These are phyloP conservation scores for Alnus glutinosa DNA, from an alignment of 306 rosid genomes.

Conservation along the genomic window DNA sequence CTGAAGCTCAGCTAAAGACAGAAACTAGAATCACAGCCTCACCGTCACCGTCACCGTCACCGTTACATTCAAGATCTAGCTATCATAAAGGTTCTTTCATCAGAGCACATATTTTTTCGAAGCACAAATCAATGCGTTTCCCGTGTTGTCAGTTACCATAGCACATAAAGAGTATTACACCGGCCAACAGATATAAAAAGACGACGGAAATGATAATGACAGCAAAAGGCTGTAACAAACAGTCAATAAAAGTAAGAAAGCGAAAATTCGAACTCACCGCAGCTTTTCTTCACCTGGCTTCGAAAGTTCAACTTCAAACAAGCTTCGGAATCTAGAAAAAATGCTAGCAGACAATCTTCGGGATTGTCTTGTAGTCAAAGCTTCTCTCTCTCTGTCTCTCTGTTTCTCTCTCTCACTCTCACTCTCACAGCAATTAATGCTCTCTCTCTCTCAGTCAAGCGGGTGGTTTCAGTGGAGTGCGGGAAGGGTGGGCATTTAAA, in stretches of 20 bases:
- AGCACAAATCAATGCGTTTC: not conserved
- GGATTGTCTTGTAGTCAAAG: slow-evolving; percentile 10
- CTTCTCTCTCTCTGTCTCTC: not conserved
- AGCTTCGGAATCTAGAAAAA: not conserved
- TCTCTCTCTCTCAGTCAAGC: not conserved
- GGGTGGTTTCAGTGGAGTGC: not conserved
- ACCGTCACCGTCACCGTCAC: not conserved
- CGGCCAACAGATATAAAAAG: slow-evolving; percentile 8
- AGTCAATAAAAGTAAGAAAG: not conserved
- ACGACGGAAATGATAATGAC: slow-evolving; percentile 4
- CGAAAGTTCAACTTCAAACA: not conserved
- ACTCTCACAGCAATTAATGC: not conserved
- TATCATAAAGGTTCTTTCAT: not conserved
- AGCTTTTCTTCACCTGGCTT: not conserved
- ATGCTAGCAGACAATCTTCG: slow-evolving; percentile 8
- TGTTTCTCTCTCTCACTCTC: not conserved
- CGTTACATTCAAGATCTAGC: slow-evolving; percentile 14
- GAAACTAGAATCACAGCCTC: not conserved
- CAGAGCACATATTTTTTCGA: not conserved
- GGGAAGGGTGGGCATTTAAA: slow-evolving; percentile 18
- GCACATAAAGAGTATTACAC: not conserved
- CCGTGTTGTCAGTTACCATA: slow-evolving; percentile 22
- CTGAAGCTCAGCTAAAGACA: not conserved
- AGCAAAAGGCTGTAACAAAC: slow-evolving; percentile 13
- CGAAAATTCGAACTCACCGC: slow-evolving; percentile 7